Conservation (phyloP, 306 rosid genomes). For the Prunus salicina region DNA sequence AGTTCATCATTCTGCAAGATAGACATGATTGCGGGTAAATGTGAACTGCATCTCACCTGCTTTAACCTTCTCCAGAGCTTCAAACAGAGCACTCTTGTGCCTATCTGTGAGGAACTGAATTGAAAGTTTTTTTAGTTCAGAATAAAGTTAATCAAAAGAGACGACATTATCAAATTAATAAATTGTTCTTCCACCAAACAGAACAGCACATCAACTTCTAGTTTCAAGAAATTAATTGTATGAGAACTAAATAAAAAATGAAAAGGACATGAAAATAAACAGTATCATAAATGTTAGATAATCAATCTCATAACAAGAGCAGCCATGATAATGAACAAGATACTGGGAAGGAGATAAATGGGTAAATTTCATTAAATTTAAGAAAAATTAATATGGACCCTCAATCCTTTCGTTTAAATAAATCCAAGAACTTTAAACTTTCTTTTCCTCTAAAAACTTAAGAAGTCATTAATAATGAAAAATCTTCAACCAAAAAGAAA, state of each 20-base stretch:
- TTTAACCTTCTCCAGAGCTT: constrained; percentile 89
- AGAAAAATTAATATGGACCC: neutral
- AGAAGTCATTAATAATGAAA: neutral
- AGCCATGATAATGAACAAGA: neutral
- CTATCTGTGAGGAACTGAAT: constrained; percentile 50
- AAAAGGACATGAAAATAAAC: neutral
- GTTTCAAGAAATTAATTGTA: neutral
- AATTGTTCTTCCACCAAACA: neutral
- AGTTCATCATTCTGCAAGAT: neutral
- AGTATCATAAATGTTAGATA: neutral
- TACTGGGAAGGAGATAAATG: neutral
- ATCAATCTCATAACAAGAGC: neutral
- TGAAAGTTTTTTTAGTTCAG: neutral
- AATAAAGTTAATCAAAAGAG: constrained; percentile 9
- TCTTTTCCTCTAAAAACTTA: neutral
- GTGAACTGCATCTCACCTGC: constrained; percentile 46
- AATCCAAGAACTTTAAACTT: neutral
- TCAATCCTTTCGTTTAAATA: neutral
- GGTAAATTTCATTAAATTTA: too few relatives aligned
- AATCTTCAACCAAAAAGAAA: neutral
- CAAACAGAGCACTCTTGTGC: constrained; percentile 71
- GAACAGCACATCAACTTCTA: neutral
- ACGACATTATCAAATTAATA: neutral
- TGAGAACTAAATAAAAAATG: neutral
- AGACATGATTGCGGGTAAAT: neutral